Conservation (phyloP, 345 rosid species). For the Hirschfeldia incana region DNA sequence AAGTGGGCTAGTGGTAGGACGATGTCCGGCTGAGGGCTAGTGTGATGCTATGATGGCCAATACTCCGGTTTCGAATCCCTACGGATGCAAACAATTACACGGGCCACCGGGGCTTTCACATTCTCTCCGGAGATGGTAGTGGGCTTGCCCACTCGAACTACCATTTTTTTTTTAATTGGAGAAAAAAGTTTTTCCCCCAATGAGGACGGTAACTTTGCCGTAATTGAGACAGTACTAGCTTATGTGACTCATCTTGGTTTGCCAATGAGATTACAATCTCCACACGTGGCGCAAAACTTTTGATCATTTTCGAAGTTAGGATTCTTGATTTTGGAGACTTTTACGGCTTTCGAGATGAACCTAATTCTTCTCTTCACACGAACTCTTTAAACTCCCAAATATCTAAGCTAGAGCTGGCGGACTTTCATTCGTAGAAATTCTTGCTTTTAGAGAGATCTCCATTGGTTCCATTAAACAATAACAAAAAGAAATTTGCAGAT, state of each 20-base stretch:
- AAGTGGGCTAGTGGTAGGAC: too few species aligned
- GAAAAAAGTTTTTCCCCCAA: conserved; percentile 1
- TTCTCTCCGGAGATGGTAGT: too few species aligned
- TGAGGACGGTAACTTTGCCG: background rate
- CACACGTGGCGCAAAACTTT: conserved; percentile 16
- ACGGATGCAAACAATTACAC: too few species aligned
- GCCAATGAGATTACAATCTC: conserved; percentile 25
- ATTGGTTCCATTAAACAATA: background rate
- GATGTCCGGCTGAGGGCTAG: too few species aligned
- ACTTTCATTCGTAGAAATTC: conserved; percentile 24
- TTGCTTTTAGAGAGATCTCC: background rate
- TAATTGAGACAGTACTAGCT: background rate
- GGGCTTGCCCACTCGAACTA: too few species aligned
- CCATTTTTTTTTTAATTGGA: too few species aligned
- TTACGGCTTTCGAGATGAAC: conserved; percentile 22
- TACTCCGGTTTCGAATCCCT: too few species aligned
- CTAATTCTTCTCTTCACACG: conserved; percentile 9
- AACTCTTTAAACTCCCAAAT: background rate
- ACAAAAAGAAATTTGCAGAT: background rate
- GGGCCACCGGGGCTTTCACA: too few species aligned
- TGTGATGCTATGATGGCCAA: too few species aligned
- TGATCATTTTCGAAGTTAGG: conserved; percentile 23
- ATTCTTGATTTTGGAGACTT: conserved; percentile 20
- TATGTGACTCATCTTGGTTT: conserved; percentile 21
- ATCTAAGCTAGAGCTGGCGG: background rate